Conservation (phyloP, 805 yeast genomes). For the Citeromyces matritensis region DNA sequence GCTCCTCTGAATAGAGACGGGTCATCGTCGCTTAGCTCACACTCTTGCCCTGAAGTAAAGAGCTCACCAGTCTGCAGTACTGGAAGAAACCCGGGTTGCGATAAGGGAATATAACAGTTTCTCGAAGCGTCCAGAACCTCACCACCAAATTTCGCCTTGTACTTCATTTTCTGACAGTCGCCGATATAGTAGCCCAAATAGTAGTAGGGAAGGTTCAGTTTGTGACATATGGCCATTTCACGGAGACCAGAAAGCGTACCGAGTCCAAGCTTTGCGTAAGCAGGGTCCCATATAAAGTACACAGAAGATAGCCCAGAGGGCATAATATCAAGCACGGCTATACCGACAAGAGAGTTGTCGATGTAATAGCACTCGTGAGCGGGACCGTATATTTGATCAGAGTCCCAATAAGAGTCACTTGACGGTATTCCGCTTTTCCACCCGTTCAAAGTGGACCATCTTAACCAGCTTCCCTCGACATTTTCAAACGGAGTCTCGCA, state of each 20-base stretch:
- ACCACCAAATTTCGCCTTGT: slow-evolving; percentile 70
- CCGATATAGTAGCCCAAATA: slow-evolving; percentile 72
- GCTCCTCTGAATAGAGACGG: slow-evolving; percentile 10
- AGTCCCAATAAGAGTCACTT: slow-evolving; percentile 3
- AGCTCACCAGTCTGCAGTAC: slow-evolving; percentile 28
- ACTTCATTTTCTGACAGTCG: slow-evolving; percentile 71
- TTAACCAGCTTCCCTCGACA: too few species aligned
- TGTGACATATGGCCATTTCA: slow-evolving; percentile 42
- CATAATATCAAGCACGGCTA: slow-evolving; percentile 64
- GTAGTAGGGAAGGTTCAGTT: slow-evolving; percentile 37
- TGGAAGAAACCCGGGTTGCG: too few species aligned
- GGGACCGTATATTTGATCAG: slow-evolving; percentile 31
- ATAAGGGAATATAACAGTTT: too few species aligned
- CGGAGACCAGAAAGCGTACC: slow-evolving; percentile 69
- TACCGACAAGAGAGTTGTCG: slow-evolving; percentile 48
- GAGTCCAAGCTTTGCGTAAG: slow-evolving; percentile 46
- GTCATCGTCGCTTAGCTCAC: slow-evolving; percentile 12
- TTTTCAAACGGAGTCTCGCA: slow-evolving; percentile 51
- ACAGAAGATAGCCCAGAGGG: slow-evolving; percentile 73
- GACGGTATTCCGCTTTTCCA: slow-evolving; percentile 17
- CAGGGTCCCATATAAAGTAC: slow-evolving; percentile 83
- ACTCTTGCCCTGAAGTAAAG: slow-evolving; percentile 19
- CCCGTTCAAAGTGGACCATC: slow-evolving; percentile 24
- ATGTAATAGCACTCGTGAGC: slow-evolving; percentile 68
- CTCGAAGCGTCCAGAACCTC: slow-evolving; percentile 50